Evolutionary conservation across 1,284 basidiomycete species (phyloP).

Genomic region (Agaricales sp.): DNA sequence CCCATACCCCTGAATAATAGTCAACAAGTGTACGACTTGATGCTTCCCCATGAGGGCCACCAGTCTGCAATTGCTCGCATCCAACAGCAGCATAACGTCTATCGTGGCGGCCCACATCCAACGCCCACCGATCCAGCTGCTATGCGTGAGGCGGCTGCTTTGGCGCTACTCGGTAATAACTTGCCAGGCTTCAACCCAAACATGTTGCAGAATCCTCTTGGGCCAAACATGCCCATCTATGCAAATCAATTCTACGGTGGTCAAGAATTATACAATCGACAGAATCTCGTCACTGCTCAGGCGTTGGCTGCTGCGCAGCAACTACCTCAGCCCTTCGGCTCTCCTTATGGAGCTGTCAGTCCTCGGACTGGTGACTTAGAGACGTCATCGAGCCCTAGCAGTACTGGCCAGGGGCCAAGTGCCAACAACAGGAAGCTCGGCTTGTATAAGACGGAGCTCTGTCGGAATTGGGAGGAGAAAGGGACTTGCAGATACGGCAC

Average conservation of each 20-base stretch:
- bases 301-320: slow-evolving; percentile 34
- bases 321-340: background rate
- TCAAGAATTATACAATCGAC: slow-evolving; percentile 43
- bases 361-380: slow-evolving; percentile 11
- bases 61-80: slow-evolving; percentile 60
- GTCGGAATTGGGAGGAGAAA: slow-evolving; percentile 90
- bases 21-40: slow-evolving; percentile 72
- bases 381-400: slow-evolving; percentile 5
- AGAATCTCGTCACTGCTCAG: slow-evolving; percentile 43
- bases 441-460: slow-evolving; percentile 87
- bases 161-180: slow-evolving; percentile 47
- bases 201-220: slow-evolving; percentile 40
- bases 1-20: slow-evolving; percentile 59
- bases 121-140: slow-evolving; percentile 71
- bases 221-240: slow-evolving; percentile 46
- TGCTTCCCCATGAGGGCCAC: slow-evolving; percentile 49
- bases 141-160: slow-evolving; percentile 51
- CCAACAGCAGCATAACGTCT: slow-evolving; percentile 64
- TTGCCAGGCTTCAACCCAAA: slow-evolving; percentile 41
- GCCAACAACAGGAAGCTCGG: slow-evolving; percentile 83
- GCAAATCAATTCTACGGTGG: slow-evolving; percentile 57
- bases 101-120: slow-evolving; percentile 64
- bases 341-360: slow-evolving; percentile 28
- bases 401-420: slow-evolving; percentile 50
- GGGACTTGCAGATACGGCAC: slow-evolving; percentile 78